These are phyloP conservation scores for Striga hermonthica DNA, from an alignment of 305 asterid genomes.

Conservation along the genomic window DNA sequence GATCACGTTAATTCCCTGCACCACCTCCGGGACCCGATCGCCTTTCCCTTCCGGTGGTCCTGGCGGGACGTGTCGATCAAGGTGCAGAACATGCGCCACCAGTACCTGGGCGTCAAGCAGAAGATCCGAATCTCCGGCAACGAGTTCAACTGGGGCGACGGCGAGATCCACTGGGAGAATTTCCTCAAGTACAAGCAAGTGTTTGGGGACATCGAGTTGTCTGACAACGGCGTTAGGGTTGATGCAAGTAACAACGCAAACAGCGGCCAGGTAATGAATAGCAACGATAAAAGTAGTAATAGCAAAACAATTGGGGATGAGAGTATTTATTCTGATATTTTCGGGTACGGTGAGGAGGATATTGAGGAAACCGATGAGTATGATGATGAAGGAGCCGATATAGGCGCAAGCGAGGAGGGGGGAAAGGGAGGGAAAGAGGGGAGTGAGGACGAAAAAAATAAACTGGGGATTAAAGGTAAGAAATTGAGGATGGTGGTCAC, in stretches of 20 bases:
- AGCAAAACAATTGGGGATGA: constrained; percentile 41
- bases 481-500: constrained; percentile 54
- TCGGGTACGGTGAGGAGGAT: constrained; percentile 36
- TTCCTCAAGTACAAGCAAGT: constrained; percentile 79
- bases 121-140: constrained; percentile 60
- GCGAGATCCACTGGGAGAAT: constrained; percentile 88
- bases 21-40: constrained; percentile 65
- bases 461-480: constrained; percentile 40
- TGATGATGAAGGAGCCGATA: constrained; percentile 39
- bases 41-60: constrained; percentile 87
- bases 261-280: constrained; percentile 16
- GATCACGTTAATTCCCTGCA: constrained; percentile 79
- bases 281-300: neutral
- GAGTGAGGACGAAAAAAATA: constrained; percentile 35
- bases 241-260: constrained; percentile 10
- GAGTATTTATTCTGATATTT: constrained; percentile 30
- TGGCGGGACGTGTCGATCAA: constrained; percentile 96
- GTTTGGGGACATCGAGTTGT: constrained; percentile 79
- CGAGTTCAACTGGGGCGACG: constrained; percentile 84
- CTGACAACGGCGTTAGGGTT: constrained; percentile 31
- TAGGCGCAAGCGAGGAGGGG: constrained; percentile 32
- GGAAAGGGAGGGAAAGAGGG: constrained; percentile 34
- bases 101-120: constrained; percentile 89
- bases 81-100: constrained; percentile 96
- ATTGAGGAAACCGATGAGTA: constrained; percentile 53